These are phyloP conservation scores for Skeletonema costatum DNA, from an alignment of 108 stramenopile genomes.

Conservation along the genomic window DNA sequence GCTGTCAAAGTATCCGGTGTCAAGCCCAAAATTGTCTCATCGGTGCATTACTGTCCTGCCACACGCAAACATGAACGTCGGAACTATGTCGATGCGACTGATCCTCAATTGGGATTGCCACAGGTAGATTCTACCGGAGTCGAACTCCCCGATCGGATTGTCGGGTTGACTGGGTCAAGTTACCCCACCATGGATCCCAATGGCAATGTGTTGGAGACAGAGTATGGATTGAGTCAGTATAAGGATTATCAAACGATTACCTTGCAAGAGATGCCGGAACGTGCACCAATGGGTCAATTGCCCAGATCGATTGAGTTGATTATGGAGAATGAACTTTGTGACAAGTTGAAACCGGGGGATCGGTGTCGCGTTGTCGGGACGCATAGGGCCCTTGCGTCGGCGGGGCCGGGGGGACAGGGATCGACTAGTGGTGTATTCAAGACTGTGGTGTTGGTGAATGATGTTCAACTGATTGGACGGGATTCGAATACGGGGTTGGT, in stretches of 20 bases:
- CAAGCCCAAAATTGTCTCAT: conserved; percentile 96
- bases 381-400: conserved; percentile 86
- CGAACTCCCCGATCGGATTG: conserved; percentile 75
- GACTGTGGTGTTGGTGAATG: conserved; percentile 96
- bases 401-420: conserved; percentile 38
- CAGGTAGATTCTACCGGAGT: conserved; percentile 74
- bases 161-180: conserved; percentile 79
- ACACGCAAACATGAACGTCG: conserved; percentile 69
- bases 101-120: conserved; percentile 90
- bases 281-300: conserved; percentile 98
- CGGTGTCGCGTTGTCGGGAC: conserved; percentile 91
- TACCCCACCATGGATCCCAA: conserved; percentile 94
- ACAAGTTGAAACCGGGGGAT: conserved; percentile 97
- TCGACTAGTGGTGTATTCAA: conserved; percentile 86
- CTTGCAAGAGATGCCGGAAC: conserved; percentile 96
- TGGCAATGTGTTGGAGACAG: conserved; percentile 93
- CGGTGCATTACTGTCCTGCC: conserved; percentile 95
- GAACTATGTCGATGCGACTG: conserved; percentile 93
- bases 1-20: conserved; percentile 84
- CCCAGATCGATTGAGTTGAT: conserved; percentile 94
- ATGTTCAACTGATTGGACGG: conserved; percentile 89
- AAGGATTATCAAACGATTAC: conserved; percentile 98
- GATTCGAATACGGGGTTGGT: conserved; percentile 77
- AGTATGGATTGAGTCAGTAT: conserved; percentile 93
- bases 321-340: conserved; percentile 93